Percentiles rank a stretch among this genome's conserved stretches.
Evolutionary conservation across 192 early-diverging fungal genomes (phyloP).

Genomic region (Phycomyces nitens): DNA sequence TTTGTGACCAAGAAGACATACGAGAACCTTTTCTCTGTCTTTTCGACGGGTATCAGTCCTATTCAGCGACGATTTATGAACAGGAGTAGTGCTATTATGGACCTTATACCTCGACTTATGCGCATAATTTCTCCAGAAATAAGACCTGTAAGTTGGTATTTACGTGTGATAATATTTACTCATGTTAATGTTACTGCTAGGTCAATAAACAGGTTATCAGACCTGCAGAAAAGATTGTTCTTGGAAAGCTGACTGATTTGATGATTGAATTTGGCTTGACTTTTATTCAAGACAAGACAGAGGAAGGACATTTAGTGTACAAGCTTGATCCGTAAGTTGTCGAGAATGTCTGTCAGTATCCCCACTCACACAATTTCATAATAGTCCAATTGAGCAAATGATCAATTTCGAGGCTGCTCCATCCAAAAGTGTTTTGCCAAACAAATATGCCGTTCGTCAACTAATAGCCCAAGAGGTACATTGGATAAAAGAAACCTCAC

Average conservation of each 20-base stretch:
- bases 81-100: conserved; percentile 40
- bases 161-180: conserved; percentile 21
- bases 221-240: conserved; percentile 51
- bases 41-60: conserved; percentile 47
- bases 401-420: conserved; percentile 36
- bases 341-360: neutral
- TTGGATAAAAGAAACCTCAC: conserved; percentile 21
- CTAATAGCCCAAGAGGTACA: conserved; percentile 76
- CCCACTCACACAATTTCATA: conserved; percentile 1
- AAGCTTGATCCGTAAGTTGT: conserved; percentile 75
- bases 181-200: conserved; percentile 19
- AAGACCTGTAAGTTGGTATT: conserved; percentile 54
- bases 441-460: conserved; percentile 75
- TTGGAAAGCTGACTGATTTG: conserved; percentile 58
- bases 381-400: conserved; percentile 49
- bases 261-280: conserved; percentile 71
- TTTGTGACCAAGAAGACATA: conserved; percentile 48
- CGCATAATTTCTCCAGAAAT: conserved; percentile 78
- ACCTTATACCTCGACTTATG: conserved; percentile 65
- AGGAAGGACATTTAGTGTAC: conserved; percentile 56
- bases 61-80: conserved; percentile 47
- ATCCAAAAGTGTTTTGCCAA: conserved; percentile 46
- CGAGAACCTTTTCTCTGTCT: conserved; percentile 48
- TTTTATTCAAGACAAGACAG: conserved; percentile 64
- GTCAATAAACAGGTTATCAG: conserved; percentile 61